A percentile compares a stretch with the other conserved stretches of the same genome.
phyloP scores from a whole-genome alignment of 2,329 filamentous ascomycete genomes.

The Harringtonia aguacate region DNA sequence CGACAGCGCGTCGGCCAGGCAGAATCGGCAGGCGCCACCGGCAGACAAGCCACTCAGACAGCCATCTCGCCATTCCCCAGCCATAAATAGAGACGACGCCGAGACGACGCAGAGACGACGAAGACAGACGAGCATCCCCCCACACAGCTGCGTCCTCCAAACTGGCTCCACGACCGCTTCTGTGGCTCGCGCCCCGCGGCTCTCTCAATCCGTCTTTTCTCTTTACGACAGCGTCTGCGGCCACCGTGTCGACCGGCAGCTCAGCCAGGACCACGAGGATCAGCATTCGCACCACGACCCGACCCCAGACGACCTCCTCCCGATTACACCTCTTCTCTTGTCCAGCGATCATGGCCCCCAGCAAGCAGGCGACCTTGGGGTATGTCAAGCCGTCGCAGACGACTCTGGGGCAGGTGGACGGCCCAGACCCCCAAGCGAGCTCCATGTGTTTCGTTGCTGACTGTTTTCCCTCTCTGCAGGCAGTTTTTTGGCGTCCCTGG shows the following conservation, averaged over 20 bases:
- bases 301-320: too few relatives aligned
- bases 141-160: background rate
- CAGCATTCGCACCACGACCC: too few relatives aligned
- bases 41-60: too few relatives aligned
- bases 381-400: constrained; percentile 69
- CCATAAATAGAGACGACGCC: too few relatives aligned
- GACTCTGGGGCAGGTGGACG: constrained; percentile 55
- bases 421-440: too few relatives aligned
- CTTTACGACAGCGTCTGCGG: too few relatives aligned
- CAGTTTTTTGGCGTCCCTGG: constrained; percentile 72
- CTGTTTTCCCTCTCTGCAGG: constrained; percentile 33
- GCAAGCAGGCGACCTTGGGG: constrained; percentile 77
- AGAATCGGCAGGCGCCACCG: too few relatives aligned
- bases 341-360: constrained; percentile 26
- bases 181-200: constrained; percentile 5
- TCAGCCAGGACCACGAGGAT: background rate
- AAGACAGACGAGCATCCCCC: background rate
- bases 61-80: background rate
- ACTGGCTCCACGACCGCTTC: constrained; percentile 8
- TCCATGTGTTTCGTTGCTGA: constrained; percentile 5
- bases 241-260: too few relatives aligned
- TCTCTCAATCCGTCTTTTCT: background rate
- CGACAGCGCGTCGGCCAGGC: constrained; percentile 2
- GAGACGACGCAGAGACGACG: too few relatives aligned
- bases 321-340: background rate